phyloP scores from a whole-genome alignment of 2,329 filamentous ascomycete species.

The Colletotrichum sp. region DNA sequence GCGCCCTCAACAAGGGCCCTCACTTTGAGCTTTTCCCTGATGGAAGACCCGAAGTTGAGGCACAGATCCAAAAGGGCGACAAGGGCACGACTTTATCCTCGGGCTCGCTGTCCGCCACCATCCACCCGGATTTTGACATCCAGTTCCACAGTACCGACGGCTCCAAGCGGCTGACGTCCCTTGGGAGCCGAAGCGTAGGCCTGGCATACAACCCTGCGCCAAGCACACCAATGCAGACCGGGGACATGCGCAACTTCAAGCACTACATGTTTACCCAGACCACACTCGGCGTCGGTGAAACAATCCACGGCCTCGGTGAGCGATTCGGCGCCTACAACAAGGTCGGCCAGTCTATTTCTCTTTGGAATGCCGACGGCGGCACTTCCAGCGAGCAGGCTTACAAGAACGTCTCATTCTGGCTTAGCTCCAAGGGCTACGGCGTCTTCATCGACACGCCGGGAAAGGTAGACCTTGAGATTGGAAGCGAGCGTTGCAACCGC shows the following conservation, averaged over 20 bases:
- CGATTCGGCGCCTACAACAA: constrained; percentile 80
- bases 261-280: constrained; percentile 65
- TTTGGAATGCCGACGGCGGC: constrained; percentile 70
- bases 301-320: constrained; percentile 77
- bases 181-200: constrained; percentile 43
- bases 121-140: constrained; percentile 42
- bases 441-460: constrained; percentile 77
- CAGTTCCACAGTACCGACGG: constrained; percentile 42
- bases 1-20: constrained; percentile 40
- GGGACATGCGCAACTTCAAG: constrained; percentile 46
- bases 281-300: constrained; percentile 63
- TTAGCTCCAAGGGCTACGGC: constrained; percentile 76
- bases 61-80: constrained; percentile 31
- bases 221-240: constrained; percentile 38
- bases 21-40: constrained; percentile 43
- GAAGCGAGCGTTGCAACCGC: constrained; percentile 74
- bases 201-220: constrained; percentile 40
- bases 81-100: constrained; percentile 40
- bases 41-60: constrained; percentile 34
- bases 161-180: constrained; percentile 39
- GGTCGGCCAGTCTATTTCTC: constrained; percentile 71
- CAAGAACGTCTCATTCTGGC: constrained; percentile 74
- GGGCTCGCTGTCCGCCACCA: constrained; percentile 38
- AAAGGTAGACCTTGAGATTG: constrained; percentile 74
- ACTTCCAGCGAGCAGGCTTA: constrained; percentile 75